Base-by-base conservation (phyloP, 2,329 filamentous ascomycete genomes). In the Beauveria pseudobassiana region DNA sequence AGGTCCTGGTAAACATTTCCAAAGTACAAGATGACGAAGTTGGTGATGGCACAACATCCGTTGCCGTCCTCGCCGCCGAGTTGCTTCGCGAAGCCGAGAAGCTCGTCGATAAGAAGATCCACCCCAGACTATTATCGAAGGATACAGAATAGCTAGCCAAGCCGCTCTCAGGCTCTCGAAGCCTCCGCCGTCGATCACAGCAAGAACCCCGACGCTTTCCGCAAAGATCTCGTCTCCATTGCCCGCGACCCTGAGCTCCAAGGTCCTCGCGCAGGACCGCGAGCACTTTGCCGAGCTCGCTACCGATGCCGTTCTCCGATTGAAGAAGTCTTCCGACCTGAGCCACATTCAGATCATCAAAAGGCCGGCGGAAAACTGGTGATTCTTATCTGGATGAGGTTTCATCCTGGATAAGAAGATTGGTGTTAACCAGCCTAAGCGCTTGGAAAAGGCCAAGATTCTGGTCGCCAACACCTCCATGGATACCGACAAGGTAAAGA, bases 401-500 rank as follows among this genome's bases (percentile, higher is more conserved):
- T 99, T 99, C 80, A 98, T 99, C 72, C 81, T 99, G 60, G 95
- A 99, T 80, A 99, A 99, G 85, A 96, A 93, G 80, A 96, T 99
- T 67, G 95, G 95, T 68, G 93, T 98, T 63, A 98, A 98, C 81
- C 95, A 99, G 77, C 95, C 95, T 60, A 98, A 98, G 83, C 84
- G 92, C 63, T 81, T 99, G 71, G 93, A 98, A 76, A 98, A 99
- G 75, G 95, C 93, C 67, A 99, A 98, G 81, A 99, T 99, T 67
- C 78, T 99, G 62, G 90, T 99, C 24, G 95, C 95, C 66, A 99
- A 99, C 79, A 99, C 95, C 10, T 90, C 93, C 14, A 99, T 99
- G 95, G 95, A 99, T 77, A 99, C 95, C 42, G 95, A 99, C 79
- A 99, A 99, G 83, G 91, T 99, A 80, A 99, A 99, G 84, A 98